These are phyloP conservation scores for Fonsecaea monophora DNA, from an alignment of 2,329 filamentous ascomycete genomes.

Conservation along the genomic window DNA sequence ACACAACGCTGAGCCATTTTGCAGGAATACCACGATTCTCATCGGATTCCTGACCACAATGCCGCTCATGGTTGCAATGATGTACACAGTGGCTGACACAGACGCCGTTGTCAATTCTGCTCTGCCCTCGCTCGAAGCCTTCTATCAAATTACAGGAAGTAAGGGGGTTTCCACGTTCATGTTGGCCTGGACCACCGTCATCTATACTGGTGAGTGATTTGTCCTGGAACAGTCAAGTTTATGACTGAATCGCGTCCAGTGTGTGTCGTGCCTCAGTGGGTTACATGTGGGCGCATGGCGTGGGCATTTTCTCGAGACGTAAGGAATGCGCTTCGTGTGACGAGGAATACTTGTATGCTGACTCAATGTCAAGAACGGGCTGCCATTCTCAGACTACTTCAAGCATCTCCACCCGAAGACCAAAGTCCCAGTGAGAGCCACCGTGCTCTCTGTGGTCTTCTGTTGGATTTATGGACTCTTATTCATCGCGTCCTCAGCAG, in stretches of 20 bases:
- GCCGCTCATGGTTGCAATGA: conserved; percentile 4
- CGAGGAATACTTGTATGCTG: neutral
- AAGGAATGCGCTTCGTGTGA: neutral
- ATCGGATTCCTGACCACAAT: conserved; percentile 51
- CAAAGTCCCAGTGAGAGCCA: conserved; percentile 48
- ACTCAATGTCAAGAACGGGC: conserved; percentile 43
- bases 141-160: conserved; percentile 19
- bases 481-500: conserved; percentile 48
- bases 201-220: conserved; percentile 47
- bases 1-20: conserved; percentile 1
- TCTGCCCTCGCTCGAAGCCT: conserved; percentile 7
- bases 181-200: conserved; percentile 54
- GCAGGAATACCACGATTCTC: conserved; percentile 30
- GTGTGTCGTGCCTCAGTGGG: conserved; percentile 55
- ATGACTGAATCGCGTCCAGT: neutral
- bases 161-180: conserved; percentile 53
- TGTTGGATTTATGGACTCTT: conserved; percentile 46
- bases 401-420: conserved; percentile 43
- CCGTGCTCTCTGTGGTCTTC: conserved; percentile 45
- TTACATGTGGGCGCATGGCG: conserved; percentile 58
- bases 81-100: conserved; percentile 12
- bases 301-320: conserved; percentile 61
- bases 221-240: neutral
- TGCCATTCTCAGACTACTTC: conserved; percentile 53
- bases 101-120: conserved; percentile 11